phyloP scores from a whole-genome alignment of 768 basidiomycete genomes.

The Tephrocybe rancida region DNA sequence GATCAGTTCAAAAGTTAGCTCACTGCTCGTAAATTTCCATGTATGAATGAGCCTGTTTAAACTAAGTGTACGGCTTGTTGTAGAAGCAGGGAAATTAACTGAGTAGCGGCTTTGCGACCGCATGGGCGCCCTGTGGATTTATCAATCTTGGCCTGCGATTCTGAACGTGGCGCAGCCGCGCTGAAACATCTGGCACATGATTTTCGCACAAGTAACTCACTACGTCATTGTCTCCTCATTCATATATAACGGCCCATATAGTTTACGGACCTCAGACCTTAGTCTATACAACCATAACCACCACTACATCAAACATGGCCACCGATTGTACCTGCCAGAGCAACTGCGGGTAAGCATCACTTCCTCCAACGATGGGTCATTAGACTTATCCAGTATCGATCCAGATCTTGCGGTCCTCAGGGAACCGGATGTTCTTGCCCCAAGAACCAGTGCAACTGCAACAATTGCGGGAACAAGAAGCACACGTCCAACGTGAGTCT shows the following conservation, averaged over 20 bases:
- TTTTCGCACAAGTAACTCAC: too few relatives aligned
- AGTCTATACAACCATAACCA: background rate
- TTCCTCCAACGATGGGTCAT: too few relatives aligned
- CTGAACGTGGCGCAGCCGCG: background rate
- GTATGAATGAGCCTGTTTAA: too few relatives aligned
- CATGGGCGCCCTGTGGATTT: too few relatives aligned
- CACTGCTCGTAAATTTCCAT: too few relatives aligned
- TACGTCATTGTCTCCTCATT: slow-evolving; percentile 6
- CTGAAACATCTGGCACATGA: slow-evolving; percentile 7
- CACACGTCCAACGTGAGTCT: slow-evolving; percentile 34
- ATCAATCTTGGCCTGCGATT: too few relatives aligned
- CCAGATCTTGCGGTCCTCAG: slow-evolving; percentile 35
- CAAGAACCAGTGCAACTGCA: slow-evolving; percentile 37
- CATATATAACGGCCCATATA: slow-evolving; percentile 1
- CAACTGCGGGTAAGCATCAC: slow-evolving; percentile 28
- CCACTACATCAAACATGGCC: slow-evolving; percentile 22
- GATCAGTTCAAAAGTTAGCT: too few relatives aligned
- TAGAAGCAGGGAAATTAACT: too few relatives aligned
- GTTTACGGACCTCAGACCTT: background rate
- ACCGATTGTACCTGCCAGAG: slow-evolving; percentile 32
- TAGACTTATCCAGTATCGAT: background rate
- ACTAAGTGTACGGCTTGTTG: too few relatives aligned
- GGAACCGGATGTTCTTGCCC: slow-evolving; percentile 39
- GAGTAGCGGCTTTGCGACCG: too few relatives aligned
- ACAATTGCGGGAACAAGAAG: slow-evolving; percentile 37